These are phyloP conservation scores for Daedalea quercina DNA, from an alignment of 768 basidiomycete genomes.

Conservation along the genomic window DNA sequence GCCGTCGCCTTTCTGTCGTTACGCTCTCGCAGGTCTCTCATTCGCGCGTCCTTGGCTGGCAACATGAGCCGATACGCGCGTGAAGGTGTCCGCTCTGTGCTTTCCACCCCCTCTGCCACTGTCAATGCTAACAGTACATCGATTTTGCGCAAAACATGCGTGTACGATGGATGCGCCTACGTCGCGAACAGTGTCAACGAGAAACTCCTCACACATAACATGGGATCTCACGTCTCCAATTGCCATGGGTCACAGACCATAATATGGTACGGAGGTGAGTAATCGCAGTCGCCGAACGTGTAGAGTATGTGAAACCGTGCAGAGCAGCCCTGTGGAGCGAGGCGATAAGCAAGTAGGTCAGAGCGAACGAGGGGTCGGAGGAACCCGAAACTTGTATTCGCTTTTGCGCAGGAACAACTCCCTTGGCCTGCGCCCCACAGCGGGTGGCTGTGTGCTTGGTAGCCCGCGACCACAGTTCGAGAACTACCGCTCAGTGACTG, in stretches of 20 bases:
- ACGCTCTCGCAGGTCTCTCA: not conserved
- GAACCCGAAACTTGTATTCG: too few relatives aligned
- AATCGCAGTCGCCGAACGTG: too few relatives aligned
- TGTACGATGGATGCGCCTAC: not conserved
- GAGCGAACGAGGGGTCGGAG: too few relatives aligned
- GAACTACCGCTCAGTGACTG: too few relatives aligned
- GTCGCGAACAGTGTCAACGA: not conserved
- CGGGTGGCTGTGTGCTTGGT: too few relatives aligned
- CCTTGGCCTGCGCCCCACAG: too few relatives aligned
- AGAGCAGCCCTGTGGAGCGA: too few relatives aligned
- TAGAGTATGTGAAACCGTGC: too few relatives aligned
- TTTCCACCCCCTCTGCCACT: not conserved
- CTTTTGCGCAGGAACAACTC: too few relatives aligned
- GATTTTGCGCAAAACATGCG: not conserved
- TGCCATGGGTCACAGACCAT: not conserved
- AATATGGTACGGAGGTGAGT: not conserved
- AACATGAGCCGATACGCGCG: not conserved
- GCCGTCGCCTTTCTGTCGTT: constrained; percentile 86
- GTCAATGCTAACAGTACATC: not conserved
- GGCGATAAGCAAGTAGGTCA: too few relatives aligned
- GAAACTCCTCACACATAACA: not conserved
- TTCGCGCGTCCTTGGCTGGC: too few relatives aligned
- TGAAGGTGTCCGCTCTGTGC: not conserved
- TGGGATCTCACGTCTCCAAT: not conserved
- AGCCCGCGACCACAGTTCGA: too few relatives aligned